Evolutionary conservation across 1,284 basidiomycete genomes (phyloP), one percentile per base, ranked within the genome.

Genomic region (Xerocomus amazonicus): DNA sequence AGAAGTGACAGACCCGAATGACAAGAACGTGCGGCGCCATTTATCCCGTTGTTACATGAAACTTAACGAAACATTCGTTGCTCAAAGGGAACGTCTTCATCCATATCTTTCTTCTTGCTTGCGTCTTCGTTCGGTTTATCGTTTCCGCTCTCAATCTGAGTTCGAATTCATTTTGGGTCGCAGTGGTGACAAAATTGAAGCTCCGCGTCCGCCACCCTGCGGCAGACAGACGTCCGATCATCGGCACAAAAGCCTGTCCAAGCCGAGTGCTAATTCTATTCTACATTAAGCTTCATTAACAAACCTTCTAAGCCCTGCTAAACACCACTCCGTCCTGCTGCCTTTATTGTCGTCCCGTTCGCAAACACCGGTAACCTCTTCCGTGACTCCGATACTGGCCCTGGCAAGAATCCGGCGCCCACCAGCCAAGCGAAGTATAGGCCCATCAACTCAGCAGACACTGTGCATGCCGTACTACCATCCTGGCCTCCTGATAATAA

Each of bases 401-500:
- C 41, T 9, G 90, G 85, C 54, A 99, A 73, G 75, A 97, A 99
- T 5, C 77, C 90, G 6, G 90, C 92, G 13, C 81, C 80, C 33
- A 98, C 79, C 17, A 99, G 77, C 96, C 96, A 99, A 10, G 94
- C 83, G n/a, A 99, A 71, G 70, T 99, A 99, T 62, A 83, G 74
- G 3, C 92, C 95, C 73, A 97, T 82, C 42, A 95, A 69, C 32
- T 75, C 75, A 26, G 85, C 81, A 48, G 84, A 81, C 32, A 99
- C 92, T 0, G 92, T 92, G 54, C 74, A 75, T 37, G 51, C 32
- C n/a, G 74, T 78, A 12, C 16, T 19, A 1, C 38, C 3, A 40
- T 70, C 57, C 17, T 77, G 75, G n/a, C 73, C 71, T 29, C 66
- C 65, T 27, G 92, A 71, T 42, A 98, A 69, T 5, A 61, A 35